These are phyloP conservation scores for Ophiobolus disseminans DNA, from an alignment of 2,329 filamentous ascomycete species.

Conservation along the genomic window DNA sequence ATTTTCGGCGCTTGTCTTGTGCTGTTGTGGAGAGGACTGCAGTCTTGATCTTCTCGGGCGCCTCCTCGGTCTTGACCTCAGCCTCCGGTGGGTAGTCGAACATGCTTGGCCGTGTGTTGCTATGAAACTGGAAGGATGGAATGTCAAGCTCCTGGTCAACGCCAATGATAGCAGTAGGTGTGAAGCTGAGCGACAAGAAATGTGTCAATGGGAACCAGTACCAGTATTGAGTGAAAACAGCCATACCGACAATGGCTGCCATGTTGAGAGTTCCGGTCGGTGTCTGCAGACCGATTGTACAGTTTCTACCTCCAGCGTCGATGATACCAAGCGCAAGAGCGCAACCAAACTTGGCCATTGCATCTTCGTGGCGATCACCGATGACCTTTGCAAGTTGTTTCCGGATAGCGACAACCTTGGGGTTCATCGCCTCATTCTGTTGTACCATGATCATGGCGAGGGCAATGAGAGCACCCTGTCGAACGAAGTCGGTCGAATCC, in stretches of 20 bases:
- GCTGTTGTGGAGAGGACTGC: conserved; percentile 96
- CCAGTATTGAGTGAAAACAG: conserved; percentile 99
- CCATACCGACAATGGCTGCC: conserved; percentile 97
- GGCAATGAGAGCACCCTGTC: conserved; percentile 92
- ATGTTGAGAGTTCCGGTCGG: conserved; percentile 99
- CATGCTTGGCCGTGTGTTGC: conserved; percentile 89
- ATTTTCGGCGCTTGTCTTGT: conserved; percentile 91
- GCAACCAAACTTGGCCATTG: conserved; percentile 98
- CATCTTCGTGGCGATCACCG: conserved; percentile 93
- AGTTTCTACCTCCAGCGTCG: conserved; percentile 96
- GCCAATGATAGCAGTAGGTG: conserved; percentile 94
- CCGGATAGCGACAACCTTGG: conserved; percentile 87
- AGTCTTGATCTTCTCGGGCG: conserved; percentile 90
- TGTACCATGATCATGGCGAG: conserved; percentile 99
- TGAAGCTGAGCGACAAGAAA: conserved; percentile 94
- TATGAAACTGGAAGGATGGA: conserved; percentile 93
- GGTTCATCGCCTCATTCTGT: conserved; percentile 98
- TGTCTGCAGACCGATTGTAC: conserved; percentile 96
- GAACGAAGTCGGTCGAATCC: conserved; percentile 97
- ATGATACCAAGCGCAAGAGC: conserved; percentile 95
- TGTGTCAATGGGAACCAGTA: conserved; percentile 99
- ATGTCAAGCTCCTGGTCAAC: conserved; percentile 94
- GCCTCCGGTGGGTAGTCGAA: conserved; percentile 98
- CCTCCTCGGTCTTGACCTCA: conserved; percentile 92
- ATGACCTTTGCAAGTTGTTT: conserved; percentile 96